phyloP scores from a whole-genome alignment of 306 rosid genomes.

The Benincasa hispida region DNA sequence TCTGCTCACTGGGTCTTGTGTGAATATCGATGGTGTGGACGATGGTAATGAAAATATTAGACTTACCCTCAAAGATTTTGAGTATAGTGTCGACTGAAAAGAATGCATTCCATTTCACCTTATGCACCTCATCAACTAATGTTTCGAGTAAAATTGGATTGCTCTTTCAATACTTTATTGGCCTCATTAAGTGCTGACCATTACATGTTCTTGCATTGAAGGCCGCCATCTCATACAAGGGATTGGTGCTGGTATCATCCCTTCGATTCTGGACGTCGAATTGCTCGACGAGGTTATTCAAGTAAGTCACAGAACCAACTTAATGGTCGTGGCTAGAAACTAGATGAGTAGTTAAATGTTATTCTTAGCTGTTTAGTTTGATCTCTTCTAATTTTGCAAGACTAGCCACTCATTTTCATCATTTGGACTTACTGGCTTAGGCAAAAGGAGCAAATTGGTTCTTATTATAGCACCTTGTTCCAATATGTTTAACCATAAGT shows the following conservation, averaged over 20 bases:
- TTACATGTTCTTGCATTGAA: conserved; percentile 6
- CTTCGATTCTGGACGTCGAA: conserved; percentile 34
- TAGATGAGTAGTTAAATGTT: background rate
- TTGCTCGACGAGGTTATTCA: conserved; percentile 60
- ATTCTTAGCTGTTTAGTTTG: background rate
- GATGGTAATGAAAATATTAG: background rate
- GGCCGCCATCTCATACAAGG: conserved; percentile 76
- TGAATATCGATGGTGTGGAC: background rate
- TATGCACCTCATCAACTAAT: background rate
- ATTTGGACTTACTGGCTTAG: background rate
- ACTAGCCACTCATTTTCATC: background rate
- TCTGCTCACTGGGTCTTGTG: background rate
- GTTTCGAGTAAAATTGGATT: background rate
- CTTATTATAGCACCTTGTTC: background rate
- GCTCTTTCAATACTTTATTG: background rate
- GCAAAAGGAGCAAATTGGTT: background rate
- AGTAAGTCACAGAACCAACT: conserved; percentile 21
- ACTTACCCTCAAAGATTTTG: background rate
- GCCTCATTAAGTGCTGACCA: background rate
- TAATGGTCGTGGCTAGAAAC: background rate
- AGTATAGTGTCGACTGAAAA: background rate
- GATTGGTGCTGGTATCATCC: conserved; percentile 54
- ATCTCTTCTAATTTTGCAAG: background rate
- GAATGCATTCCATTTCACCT: background rate
- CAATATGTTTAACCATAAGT: background rate